Percentiles rank a stretch among this genome's conserved stretches.
Conservation (phyloP, 2,329 filamentous ascomycete genomes). For the Nemania sp. region DNA sequence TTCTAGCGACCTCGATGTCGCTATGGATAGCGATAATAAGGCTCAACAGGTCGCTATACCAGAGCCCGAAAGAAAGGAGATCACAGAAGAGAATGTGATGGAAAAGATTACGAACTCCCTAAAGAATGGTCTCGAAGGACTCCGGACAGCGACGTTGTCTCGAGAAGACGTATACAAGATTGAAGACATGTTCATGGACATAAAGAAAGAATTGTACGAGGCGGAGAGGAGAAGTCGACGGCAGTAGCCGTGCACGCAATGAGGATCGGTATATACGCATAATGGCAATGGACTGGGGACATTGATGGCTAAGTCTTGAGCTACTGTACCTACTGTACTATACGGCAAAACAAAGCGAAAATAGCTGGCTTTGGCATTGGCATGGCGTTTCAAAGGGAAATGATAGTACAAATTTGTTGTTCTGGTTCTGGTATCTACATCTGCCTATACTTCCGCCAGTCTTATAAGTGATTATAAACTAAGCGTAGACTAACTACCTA, state of each 20-base stretch:
- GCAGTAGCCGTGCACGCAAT: not conserved
- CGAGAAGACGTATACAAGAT: conserved; percentile 69
- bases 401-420: conserved; percentile 4
- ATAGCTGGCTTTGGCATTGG: conserved; percentile 21
- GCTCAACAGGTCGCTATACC: conserved; percentile 1
- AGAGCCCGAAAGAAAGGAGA: conserved; percentile 9
- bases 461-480: not conserved
- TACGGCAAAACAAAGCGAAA: conserved; percentile 8
- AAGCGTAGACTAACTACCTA: not conserved
- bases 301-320: conserved; percentile 4
- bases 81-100: conserved; percentile 39
- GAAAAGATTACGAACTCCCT: conserved; percentile 58
- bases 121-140: conserved; percentile 58
- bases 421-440: not conserved
- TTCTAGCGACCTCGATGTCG: conserved; percentile 18
- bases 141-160: conserved; percentile 63
- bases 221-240: conserved; percentile 62
- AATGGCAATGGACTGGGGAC: conserved; percentile 4
- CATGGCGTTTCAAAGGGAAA: conserved; percentile 17
- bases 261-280: conserved; percentile 5
- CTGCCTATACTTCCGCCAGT: not conserved
- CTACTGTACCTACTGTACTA: no score
- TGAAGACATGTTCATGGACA: conserved; percentile 79
- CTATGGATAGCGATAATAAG: conserved; percentile 11
- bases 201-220: conserved; percentile 72